Conservation (phyloP, 306 rosid species). For the Vicia villosa region DNA sequence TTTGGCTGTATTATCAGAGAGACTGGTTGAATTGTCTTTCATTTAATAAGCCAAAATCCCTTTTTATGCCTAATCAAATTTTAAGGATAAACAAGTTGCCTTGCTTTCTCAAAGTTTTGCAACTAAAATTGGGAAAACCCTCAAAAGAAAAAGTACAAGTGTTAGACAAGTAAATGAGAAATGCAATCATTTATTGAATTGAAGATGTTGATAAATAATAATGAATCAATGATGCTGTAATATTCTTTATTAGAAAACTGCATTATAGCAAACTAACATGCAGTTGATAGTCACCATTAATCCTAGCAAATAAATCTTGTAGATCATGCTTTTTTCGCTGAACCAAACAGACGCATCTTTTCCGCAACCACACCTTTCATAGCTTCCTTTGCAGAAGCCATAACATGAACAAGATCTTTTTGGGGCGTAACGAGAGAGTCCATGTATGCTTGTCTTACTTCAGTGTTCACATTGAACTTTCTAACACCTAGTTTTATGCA, state of each 20-base stretch:
- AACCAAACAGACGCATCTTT: slow-evolving; percentile 93
- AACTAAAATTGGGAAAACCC: not conserved
- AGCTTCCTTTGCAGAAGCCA: slow-evolving; percentile 87
- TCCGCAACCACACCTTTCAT: slow-evolving; percentile 88
- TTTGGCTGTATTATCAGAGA: too few relatives aligned
- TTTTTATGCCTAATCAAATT: not conserved
- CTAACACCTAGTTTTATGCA: slow-evolving; percentile 80
- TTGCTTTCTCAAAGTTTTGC: not conserved
- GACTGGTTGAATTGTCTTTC: too few relatives aligned
- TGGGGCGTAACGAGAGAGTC: slow-evolving; percentile 69
- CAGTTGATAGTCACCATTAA: slow-evolving; percentile 17
- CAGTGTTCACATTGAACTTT: slow-evolving; percentile 96
- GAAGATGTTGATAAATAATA: not conserved
- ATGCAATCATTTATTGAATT: not conserved
- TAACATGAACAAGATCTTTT: slow-evolving; percentile 81
- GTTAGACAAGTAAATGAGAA: not conserved
- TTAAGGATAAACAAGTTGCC: not conserved
- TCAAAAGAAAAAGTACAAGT: not conserved
- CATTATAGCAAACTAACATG: slow-evolving; percentile 15
- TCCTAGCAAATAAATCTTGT: slow-evolving; percentile 23
- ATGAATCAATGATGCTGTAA: not conserved
- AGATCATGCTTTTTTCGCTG: slow-evolving; percentile 79
- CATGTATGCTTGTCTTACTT: slow-evolving; percentile 93
- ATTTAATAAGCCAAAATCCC: not conserved
- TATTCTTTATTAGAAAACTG: slow-evolving; percentile 8